Conservation (phyloP, 768 basidiomycete species). For the Pluteus cervinus region DNA sequence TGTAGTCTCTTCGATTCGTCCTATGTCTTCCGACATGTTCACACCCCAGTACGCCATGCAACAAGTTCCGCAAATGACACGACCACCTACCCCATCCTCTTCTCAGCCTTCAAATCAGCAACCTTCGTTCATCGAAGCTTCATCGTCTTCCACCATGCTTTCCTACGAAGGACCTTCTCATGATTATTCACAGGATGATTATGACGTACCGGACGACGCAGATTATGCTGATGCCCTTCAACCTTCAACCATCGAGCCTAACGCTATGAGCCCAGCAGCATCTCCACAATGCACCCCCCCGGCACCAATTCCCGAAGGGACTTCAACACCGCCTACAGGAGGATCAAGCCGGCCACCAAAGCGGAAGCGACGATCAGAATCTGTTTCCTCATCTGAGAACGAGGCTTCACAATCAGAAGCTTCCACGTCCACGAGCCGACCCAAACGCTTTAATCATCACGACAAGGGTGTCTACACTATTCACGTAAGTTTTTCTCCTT, state of each 20-base stretch:
- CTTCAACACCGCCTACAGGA: conserved; percentile 10
- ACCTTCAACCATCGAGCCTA: conserved; percentile 11
- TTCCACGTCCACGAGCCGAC: conserved; percentile 22
- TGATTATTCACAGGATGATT: conserved; percentile 14
- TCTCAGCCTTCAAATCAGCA: conserved; percentile 8
- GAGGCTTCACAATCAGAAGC: too few relatives aligned
- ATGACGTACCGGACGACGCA: conserved; percentile 12
- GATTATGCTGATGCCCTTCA: conserved; percentile 11
- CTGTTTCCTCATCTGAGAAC: too few relatives aligned
- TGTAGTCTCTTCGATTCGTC: conserved; percentile 7
- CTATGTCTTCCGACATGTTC: conserved; percentile 1
- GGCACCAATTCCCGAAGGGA: conserved; percentile 5
- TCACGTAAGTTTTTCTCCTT: conserved; percentile 37
- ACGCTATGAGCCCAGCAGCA: conserved; percentile 25
- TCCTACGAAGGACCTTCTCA: conserved; percentile 34
- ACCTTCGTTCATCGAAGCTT: conserved; percentile 21
- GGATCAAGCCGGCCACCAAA: conserved; percentile 26
- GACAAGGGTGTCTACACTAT: conserved; percentile 64
- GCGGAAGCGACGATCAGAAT: too few relatives aligned
- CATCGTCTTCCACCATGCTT: too few relatives aligned
- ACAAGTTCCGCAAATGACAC: conserved; percentile 7
- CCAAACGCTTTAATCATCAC: conserved; percentile 51
- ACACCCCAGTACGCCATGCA: background rate
- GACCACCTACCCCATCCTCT: background rate
- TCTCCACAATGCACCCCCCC: conserved; percentile 18